A percentile compares a stretch with the other conserved stretches of the same genome.
phyloP scores from a whole-genome alignment of 495 filamentous ascomycete species.

The Xylaria grammica region DNA sequence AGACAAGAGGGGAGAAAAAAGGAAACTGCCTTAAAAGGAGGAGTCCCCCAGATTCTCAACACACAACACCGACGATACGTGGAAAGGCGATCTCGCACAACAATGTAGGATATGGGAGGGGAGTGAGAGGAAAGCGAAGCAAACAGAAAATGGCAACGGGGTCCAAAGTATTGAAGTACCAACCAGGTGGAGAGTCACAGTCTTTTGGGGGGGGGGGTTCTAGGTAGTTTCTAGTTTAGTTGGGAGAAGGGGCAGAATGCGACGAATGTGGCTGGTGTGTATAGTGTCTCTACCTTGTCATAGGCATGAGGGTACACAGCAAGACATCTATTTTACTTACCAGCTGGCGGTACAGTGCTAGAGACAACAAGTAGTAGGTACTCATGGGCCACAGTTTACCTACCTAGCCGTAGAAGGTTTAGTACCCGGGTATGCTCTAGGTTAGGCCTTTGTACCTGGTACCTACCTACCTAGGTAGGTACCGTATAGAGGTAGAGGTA shows the following conservation, averaged over 20 bases:
- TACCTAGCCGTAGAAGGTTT: too few relatives aligned
- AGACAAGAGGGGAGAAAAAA: slow-evolving; percentile 42
- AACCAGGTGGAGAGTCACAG: slow-evolving; percentile 19
- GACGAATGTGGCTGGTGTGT: slow-evolving; percentile 20
- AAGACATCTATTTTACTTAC: not conserved
- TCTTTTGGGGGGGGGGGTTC: not conserved
- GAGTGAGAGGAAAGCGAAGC: slow-evolving; percentile 37
- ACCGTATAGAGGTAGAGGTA: too few relatives aligned
- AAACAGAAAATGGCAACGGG: slow-evolving; percentile 35
- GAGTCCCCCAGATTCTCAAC: slow-evolving; percentile 54
- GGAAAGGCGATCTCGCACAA: slow-evolving; percentile 34
- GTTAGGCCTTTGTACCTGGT: too few relatives aligned
- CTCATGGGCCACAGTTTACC: too few relatives aligned
- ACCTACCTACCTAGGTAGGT: too few relatives aligned
- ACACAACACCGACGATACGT: slow-evolving; percentile 44
- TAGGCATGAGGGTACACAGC: not conserved
- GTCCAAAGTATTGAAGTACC: slow-evolving; percentile 24
- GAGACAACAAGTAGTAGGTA: too few relatives aligned
- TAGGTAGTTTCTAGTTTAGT: not conserved
- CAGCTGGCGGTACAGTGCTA: not conserved
- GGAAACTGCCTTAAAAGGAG: slow-evolving; percentile 57
- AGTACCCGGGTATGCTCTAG: too few relatives aligned
- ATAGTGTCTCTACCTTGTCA: slow-evolving; percentile 10
- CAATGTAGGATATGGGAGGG: slow-evolving; percentile 38
- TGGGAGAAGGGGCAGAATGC: not conserved